Percentiles rank a stretch among this genome's conserved stretches.
phyloP scores from a whole-genome alignment of 2,329 filamentous ascomycete species.

The Lasiodiplodia hormozganensis region DNA sequence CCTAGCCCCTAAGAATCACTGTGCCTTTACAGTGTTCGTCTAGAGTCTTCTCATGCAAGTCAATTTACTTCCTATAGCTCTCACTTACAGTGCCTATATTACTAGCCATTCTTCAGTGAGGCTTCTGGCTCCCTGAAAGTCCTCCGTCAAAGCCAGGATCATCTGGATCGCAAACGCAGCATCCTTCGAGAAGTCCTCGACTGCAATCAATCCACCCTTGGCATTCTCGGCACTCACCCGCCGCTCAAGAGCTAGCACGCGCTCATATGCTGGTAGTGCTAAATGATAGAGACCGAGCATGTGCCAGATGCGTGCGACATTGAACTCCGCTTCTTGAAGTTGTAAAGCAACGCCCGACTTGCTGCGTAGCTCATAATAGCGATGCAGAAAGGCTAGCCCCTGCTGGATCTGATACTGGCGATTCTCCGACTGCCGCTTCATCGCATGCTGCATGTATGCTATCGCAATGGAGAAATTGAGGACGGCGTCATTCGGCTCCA shows the following conservation, averaged over 20 bases:
- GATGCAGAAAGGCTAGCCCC: constrained; percentile 79
- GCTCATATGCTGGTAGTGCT: constrained; percentile 75
- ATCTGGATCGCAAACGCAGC: constrained; percentile 77
- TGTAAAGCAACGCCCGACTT: constrained; percentile 52
- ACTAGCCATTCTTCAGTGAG: constrained; percentile 66
- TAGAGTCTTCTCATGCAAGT: too few species aligned
- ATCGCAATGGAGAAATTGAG: constrained; percentile 79
- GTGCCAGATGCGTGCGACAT: constrained; percentile 78
- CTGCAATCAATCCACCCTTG: constrained; percentile 30
- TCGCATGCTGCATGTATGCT: constrained; percentile 82
- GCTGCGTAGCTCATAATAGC: constrained; percentile 71
- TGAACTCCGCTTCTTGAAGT: constrained; percentile 80
- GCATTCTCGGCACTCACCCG: constrained; percentile 47
- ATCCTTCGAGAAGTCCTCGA: constrained; percentile 70
- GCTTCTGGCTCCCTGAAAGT: constrained; percentile 64
- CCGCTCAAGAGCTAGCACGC: constrained; percentile 59
- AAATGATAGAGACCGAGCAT: constrained; percentile 75
- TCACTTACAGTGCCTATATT: neutral
- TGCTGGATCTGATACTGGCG: constrained; percentile 87
- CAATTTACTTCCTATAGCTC: too few species aligned
- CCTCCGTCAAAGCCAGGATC: constrained; percentile 70
- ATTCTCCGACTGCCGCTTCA: constrained; percentile 90
- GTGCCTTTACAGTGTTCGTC: too few species aligned
- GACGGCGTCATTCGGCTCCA: constrained; percentile 78
- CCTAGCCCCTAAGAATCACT: too few species aligned